Percentiles rank a stretch among this genome's conserved stretches.
Evolutionary conservation across 805 yeast species (phyloP).

Genomic region (Metschnikowia gelsemii): DNA sequence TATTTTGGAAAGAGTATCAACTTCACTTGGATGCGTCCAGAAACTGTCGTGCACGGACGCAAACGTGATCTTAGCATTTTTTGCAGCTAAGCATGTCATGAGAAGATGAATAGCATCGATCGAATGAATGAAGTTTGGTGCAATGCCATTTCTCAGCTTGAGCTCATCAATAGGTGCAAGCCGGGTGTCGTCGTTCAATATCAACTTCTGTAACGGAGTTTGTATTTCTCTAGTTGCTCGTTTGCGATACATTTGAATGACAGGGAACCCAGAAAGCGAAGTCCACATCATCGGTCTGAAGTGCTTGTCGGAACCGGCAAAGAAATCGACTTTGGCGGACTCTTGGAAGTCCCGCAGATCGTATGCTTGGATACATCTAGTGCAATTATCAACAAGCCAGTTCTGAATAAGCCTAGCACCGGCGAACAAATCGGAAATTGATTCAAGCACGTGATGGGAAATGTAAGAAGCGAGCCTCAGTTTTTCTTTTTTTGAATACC

Average conservation of each 20-base stretch:
- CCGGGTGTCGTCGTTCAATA: constrained; percentile 20
- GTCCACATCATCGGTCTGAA: constrained; percentile 45
- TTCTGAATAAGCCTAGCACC: constrained; percentile 35
- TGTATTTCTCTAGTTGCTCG: constrained; percentile 15
- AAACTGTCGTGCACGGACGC: constrained; percentile 45
- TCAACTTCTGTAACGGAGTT: constrained; percentile 27
- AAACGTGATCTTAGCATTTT: constrained; percentile 25
- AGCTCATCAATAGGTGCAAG: constrained; percentile 27
- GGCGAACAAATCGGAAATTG: constrained; percentile 28
- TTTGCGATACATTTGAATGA: constrained; percentile 36
- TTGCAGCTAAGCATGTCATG: constrained; percentile 34
- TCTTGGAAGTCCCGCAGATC: constrained; percentile 18
- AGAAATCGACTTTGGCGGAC: constrained; percentile 20
- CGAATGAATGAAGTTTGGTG: constrained; percentile 46
- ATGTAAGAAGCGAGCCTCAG: constrained; percentile 12
- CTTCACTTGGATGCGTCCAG: constrained; percentile 42
- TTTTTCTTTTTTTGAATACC: constrained; percentile 1
- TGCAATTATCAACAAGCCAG: constrained; percentile 36
- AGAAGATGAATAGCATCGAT: constrained; percentile 41
- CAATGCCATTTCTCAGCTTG: constrained; percentile 38
- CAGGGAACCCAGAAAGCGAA: constrained; percentile 40
- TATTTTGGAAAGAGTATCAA: constrained; percentile 25
- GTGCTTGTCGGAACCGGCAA: constrained; percentile 18
- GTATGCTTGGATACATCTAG: constrained; percentile 30
- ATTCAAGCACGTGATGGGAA: constrained; percentile 14